A percentile compares a stretch with the other conserved stretches of the same genome.
phyloP scores from a whole-genome alignment of 352 stramenopile species.

The Sclerospora graminicola region DNA sequence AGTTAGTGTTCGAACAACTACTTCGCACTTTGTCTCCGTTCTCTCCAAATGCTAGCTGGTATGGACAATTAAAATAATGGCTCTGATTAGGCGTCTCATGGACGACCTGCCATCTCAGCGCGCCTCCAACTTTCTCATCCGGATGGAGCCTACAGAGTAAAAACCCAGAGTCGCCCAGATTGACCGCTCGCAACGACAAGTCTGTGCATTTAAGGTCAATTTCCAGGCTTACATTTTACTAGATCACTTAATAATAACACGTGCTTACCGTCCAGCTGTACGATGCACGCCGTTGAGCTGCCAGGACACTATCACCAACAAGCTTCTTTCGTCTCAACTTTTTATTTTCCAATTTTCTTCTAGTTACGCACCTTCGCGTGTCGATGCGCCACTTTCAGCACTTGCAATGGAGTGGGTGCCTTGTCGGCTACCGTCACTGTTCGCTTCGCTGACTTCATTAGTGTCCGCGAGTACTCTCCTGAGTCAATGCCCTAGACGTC shows the following conservation, averaged over 20 bases:
- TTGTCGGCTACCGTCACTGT: constrained; percentile 11
- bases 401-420: constrained; percentile 44
- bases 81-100: constrained; percentile 87
- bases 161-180: constrained; percentile 93
- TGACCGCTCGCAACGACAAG: constrained; percentile 68
- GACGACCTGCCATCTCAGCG: constrained; percentile 64
- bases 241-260: neutral
- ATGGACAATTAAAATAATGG: constrained; percentile 97
- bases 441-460: constrained; percentile 50
- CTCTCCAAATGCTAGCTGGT: constrained; percentile 81
- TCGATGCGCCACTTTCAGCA: constrained; percentile 58
- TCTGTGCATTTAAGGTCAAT: constrained; percentile 18
- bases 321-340: neutral
- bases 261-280: constrained; percentile 55
- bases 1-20: neutral
- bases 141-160: constrained; percentile 71
- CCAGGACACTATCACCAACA: constrained; percentile 39
- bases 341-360: neutral
- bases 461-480: constrained; percentile 77
- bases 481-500: constrained; percentile 62
- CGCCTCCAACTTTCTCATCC: constrained; percentile 24
- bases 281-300: constrained; percentile 78
- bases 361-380: constrained; percentile 33
- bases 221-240: neutral
- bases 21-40: constrained; percentile 80